Conservation (phyloP, 2,329 filamentous ascomycete species). For the Cladophialophora chaetospira region DNA sequence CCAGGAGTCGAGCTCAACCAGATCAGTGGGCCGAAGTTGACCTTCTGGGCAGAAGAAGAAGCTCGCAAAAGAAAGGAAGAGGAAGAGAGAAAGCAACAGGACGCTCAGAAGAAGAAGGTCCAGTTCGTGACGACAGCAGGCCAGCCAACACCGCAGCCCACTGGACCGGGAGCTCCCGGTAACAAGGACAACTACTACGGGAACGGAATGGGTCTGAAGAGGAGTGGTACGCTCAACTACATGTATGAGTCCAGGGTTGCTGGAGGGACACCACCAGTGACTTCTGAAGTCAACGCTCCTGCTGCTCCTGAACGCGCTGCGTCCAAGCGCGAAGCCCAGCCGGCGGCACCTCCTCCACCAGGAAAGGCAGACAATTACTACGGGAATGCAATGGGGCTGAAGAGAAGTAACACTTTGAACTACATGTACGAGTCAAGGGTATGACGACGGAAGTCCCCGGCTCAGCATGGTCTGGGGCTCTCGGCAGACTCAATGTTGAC, state of each 20-base stretch:
- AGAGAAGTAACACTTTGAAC: slow-evolving; percentile 25
- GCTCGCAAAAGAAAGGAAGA: slow-evolving; percentile 10
- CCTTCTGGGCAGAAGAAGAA: slow-evolving; percentile 8
- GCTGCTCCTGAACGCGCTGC: not conserved
- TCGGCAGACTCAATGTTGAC: not conserved
- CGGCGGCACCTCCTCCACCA: not conserved
- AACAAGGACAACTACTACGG: slow-evolving; percentile 27
- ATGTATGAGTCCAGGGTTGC: slow-evolving; percentile 28
- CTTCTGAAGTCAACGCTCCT: not conserved
- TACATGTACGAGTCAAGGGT: slow-evolving; percentile 28
- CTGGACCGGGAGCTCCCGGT: slow-evolving; percentile 8
- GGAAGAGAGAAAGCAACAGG: not conserved
- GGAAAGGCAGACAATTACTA: slow-evolving; percentile 1
- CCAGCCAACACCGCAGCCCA: slow-evolving; percentile 1
- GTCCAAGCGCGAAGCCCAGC: not conserved
- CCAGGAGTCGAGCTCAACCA: slow-evolving; percentile 10
- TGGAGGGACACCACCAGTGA: not conserved
- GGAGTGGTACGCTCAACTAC: slow-evolving; percentile 25
- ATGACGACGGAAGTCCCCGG: not conserved
- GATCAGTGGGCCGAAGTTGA: slow-evolving; percentile 20
- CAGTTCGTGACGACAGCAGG: not conserved
- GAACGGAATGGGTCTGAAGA: slow-evolving; percentile 23
- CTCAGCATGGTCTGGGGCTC: not conserved
- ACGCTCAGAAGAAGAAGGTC: not conserved
- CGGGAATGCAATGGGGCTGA: slow-evolving; percentile 8